A percentile compares a stretch with the other conserved stretches of the same genome.
These are phyloP conservation scores for Cytospora piceicola DNA, from an alignment of 2,329 filamentous ascomycete species.

Conservation along the genomic window DNA sequence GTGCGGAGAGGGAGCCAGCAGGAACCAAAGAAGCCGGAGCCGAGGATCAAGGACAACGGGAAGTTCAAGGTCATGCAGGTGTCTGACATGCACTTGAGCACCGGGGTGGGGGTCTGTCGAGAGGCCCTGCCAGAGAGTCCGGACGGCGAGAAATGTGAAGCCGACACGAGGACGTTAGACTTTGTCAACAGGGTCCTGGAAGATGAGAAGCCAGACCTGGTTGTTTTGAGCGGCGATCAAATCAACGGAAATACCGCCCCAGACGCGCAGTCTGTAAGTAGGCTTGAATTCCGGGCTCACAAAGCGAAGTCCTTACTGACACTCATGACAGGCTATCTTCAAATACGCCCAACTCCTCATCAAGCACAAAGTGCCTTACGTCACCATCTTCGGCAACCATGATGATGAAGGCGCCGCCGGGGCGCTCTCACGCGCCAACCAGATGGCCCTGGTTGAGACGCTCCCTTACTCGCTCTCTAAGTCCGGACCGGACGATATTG, in stretches of 20 bases:
- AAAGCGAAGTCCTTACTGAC: constrained; percentile 7
- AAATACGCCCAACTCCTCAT: constrained; percentile 87
- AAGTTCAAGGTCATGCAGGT: constrained; percentile 98
- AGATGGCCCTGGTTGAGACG: constrained; percentile 85
- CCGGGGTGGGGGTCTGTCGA: constrained; percentile 81
- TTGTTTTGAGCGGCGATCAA: constrained; percentile 91
- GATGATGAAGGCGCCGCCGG: constrained; percentile 74
- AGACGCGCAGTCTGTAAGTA: constrained; percentile 79
- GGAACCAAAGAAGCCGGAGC: constrained; percentile 69
- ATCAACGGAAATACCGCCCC: constrained; percentile 92
- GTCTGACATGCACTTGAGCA: constrained; percentile 92
- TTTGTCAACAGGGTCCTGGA: constrained; percentile 85
- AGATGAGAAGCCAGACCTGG: constrained; percentile 90
- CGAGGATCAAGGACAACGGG: constrained; percentile 82
- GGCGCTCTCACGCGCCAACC: constrained; percentile 67
- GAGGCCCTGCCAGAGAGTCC: constrained; percentile 78
- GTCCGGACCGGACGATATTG: constrained; percentile 79
- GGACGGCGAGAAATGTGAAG: constrained; percentile 80
- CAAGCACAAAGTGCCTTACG: constrained; percentile 85
- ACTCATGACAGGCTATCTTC: constrained; percentile 71
- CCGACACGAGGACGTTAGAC: constrained; percentile 87
- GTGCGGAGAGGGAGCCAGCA: constrained; percentile 72
- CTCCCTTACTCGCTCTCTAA: constrained; percentile 89
- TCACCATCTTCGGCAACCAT: constrained; percentile 95
- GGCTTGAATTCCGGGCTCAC: background rate